Percentiles rank a stretch among this genome's conserved stretches.
Evolutionary conservation across 805 yeast genomes (phyloP).

Genomic region (Pichia nakasei): DNA sequence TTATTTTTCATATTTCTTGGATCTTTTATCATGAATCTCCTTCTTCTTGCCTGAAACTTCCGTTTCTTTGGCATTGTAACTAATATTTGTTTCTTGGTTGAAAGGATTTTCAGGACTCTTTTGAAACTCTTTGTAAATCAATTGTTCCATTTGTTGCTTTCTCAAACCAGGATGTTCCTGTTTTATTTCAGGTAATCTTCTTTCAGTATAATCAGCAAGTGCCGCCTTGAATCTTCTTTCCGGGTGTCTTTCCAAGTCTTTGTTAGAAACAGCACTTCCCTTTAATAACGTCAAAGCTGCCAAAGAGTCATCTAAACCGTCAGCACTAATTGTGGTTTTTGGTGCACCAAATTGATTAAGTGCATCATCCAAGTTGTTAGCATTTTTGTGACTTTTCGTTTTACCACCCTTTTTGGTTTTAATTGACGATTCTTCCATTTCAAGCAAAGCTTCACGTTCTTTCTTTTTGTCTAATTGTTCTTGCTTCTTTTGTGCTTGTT

Average conservation of each 20-base stretch:
- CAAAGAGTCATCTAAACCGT: conserved; percentile 69
- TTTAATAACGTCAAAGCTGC: conserved; percentile 66
- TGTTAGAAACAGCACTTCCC: conserved; percentile 45
- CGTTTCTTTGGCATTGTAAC: conserved; percentile 53
- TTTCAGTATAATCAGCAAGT: conserved; percentile 58
- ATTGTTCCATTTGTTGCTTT: conserved; percentile 66
- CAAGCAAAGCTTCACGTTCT: conserved; percentile 67
- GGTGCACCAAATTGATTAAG: conserved; percentile 32
- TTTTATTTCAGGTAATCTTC: conserved; percentile 61
- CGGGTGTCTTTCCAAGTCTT: conserved; percentile 77
- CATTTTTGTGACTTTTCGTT: conserved; percentile 41
- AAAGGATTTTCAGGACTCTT: conserved; percentile 76
- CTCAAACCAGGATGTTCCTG: conserved; percentile 75
- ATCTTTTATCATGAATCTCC: conserved; percentile 22
- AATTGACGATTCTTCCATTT: conserved; percentile 47
- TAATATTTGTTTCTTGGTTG: conserved; percentile 61
- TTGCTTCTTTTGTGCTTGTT: conserved; percentile 57
- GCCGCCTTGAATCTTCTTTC: conserved; percentile 87
- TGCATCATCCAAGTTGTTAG: conserved; percentile 60
- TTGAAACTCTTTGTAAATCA: conserved; percentile 71
- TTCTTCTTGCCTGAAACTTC: conserved; percentile 34
- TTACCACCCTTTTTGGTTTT: conserved; percentile 59
- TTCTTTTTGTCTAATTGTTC: conserved; percentile 74
- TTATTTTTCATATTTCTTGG: conserved; percentile 25
- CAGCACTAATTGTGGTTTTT: conserved; percentile 49